Evolutionary conservation across 495 filamentous ascomycete species (phyloP), one percentile per base, ranked within the genome.

Genomic region (Clavariopsis aquatica): DNA sequence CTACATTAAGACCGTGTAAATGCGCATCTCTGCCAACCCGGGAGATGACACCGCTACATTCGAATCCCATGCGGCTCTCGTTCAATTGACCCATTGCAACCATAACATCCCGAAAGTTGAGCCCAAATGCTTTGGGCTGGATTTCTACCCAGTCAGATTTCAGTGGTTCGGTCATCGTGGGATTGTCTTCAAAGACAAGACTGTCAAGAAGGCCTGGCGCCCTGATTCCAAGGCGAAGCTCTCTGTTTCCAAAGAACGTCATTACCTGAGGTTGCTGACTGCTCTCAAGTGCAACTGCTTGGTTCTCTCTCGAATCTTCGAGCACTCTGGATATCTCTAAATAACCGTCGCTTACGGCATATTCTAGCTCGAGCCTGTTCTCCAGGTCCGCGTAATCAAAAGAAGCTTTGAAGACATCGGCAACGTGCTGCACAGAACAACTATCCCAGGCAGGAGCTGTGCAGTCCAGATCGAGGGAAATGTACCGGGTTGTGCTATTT

Each of bases 101-200:
- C 51, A 53, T 31, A 19, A 53, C 28, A 19, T 53, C 51, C 3
- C 51, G 23, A 19, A 31, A 31, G 26, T 53, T 53, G 10, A 53
- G 17, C 1, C 51, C 51, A 22, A 6, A 27, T 6, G 51, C 51
- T 2, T 31, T 5, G 1, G 26, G 23, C 17, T 53, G 10, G 8
- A 53, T 53, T 27, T 53, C 24, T 31, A 53, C 24, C 22, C 4
- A 5, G 19, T 53, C 51, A 13, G 23, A 2, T 2, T 6, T 19
- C 17, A 53, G 23, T n/a, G 15, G n/a, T 5, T 22, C 28, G 2
- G 1, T 4, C 7, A 19, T 26, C 23, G 19, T 28, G 23, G 17
- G 23, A 23, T 52, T 23, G 23, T 52, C 49, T 7, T 53, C 28
- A 22, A 53, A 53, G 2, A 17, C 51, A 3, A 53, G 51, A 1